A percentile compares a stretch with the other conserved stretches of the same genome.
These are phyloP conservation scores for Trichoderma erinaceum DNA, from an alignment of 495 filamentous ascomycete genomes.

Conservation along the genomic window DNA sequence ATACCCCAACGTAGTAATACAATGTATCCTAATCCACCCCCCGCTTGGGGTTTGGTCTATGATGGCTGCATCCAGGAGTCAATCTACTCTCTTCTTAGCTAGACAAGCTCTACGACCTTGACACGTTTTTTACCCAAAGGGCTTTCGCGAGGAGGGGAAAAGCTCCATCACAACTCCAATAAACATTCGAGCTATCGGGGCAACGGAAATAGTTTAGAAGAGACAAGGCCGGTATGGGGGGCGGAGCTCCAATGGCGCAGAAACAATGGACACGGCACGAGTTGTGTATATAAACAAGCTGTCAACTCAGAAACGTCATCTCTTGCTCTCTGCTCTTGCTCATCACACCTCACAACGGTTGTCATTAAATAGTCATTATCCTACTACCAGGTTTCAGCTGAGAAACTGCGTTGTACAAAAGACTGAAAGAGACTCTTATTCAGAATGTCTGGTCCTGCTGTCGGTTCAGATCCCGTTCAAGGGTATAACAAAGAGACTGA, in stretches of 20 bases:
- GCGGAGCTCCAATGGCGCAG: not conserved
- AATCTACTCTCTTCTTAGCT: not conserved
- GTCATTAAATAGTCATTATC: not conserved
- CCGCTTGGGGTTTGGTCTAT: not conserved
- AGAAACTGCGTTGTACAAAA: not conserved
- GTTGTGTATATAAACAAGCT: not conserved
- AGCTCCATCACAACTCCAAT: not conserved
- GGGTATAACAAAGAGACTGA: not conserved
- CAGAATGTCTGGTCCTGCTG: not conserved
- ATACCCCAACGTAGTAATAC: not conserved
- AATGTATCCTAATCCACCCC: not conserved
- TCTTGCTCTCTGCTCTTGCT: not conserved
- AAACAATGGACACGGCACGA: not conserved
- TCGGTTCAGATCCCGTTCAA: not conserved
- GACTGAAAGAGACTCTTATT: not conserved
- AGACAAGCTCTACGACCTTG: not conserved
- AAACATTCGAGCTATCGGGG: not conserved
- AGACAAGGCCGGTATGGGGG: not conserved
- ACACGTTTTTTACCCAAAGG: not conserved
- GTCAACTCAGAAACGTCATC: not conserved
- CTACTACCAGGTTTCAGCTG: not conserved
- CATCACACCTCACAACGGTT: not conserved
- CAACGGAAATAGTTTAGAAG: slow-evolving; percentile 7
- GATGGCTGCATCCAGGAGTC: not conserved
- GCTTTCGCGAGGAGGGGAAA: not conserved